Percentiles rank a stretch among this genome's conserved stretches.
Evolutionary conservation across 2,329 filamentous ascomycete genomes (phyloP).

Genomic region (Trichoderma koningii): DNA sequence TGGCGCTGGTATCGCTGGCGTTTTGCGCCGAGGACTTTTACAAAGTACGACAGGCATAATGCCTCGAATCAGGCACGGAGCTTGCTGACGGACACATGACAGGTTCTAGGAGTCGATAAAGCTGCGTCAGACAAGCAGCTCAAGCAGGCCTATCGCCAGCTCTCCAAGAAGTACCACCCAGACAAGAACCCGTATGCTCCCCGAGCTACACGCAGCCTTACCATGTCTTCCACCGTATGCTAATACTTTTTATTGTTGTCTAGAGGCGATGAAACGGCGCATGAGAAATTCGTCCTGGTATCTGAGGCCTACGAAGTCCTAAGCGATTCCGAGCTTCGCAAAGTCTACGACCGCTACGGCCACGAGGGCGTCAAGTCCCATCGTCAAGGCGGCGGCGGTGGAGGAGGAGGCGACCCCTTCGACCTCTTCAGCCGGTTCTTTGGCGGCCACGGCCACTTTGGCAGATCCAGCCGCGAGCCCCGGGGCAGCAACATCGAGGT

Average conservation of each 20-base stretch:
- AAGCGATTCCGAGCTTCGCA: conserved; percentile 74
- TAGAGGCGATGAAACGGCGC: conserved; percentile 75
- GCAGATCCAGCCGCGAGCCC: conserved; percentile 70
- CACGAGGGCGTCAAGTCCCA: conserved; percentile 88
- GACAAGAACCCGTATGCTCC: conserved; percentile 90
- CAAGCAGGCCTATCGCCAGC: conserved; percentile 86
- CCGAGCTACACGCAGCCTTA: neutral
- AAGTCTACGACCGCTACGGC: conserved; percentile 92
- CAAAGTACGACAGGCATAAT: conserved; percentile 55
- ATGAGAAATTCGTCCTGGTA: conserved; percentile 90
- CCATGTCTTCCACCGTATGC: neutral
- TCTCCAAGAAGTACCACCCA: conserved; percentile 95
- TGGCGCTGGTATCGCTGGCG: conserved; percentile 57
- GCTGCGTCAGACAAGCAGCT: conserved; percentile 83
- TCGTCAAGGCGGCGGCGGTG: conserved; percentile 65
- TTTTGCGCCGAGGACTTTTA: conserved; percentile 74
- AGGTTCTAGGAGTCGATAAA: conserved; percentile 80
- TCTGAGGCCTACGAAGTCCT: conserved; percentile 95
- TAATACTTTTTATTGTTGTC: neutral
- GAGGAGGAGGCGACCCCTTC: conserved; percentile 71
- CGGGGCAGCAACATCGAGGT: conserved; percentile 89
- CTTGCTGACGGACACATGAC: conserved; percentile 4
- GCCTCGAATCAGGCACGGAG: neutral
- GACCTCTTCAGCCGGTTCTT: conserved; percentile 98
- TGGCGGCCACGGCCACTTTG: conserved; percentile 84